phyloP scores from a whole-genome alignment of 345 rosid species.

The sweet orange (Citrus sinensis) region DVS_A1.0 CM039166.1:14432001-14432500 shows the following conservation, averaged over 20 bases:
- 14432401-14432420: not conserved
- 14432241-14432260: conserved; percentile 22
- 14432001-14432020: conserved; percentile 24
- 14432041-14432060: conserved; percentile 75
- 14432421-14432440: not conserved
- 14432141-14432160: conserved; percentile 3
- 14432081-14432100: conserved; percentile 83
- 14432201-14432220: conserved; percentile 22
- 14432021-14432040: conserved; percentile 62
- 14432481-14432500: not conserved
- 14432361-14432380: not conserved
- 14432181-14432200: conserved; percentile 2
- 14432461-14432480: conserved; percentile 1
- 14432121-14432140: not conserved
- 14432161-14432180: not conserved
- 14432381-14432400: not conserved
- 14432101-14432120: conserved; percentile 77
- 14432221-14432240: conserved; percentile 20
- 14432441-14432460: not conserved
- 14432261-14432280: conserved; percentile 32
- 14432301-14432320: conserved; percentile 14
- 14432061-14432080: conserved; percentile 80
- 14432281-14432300: conserved; percentile 21
- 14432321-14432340: not conserved
- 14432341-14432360: not conserved